These are phyloP conservation scores for Zymoseptoria crescenta DNA, from an alignment of 2,329 filamentous ascomycete genomes.

Conservation along the genomic window DNA sequence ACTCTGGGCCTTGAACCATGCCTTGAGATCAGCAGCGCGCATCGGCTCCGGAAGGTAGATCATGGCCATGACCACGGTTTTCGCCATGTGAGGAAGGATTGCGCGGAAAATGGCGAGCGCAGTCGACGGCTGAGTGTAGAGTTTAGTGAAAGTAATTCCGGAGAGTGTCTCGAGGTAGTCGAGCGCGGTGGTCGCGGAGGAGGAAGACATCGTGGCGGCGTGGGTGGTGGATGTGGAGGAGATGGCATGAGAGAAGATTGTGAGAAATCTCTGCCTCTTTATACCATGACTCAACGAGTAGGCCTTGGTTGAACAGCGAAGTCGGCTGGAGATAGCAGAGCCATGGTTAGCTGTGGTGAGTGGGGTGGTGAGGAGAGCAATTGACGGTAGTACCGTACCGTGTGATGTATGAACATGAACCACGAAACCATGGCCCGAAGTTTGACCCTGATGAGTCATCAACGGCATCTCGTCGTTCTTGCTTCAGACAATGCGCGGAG, in stretches of 20 bases:
- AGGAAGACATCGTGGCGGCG: constrained; percentile 32
- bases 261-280: neutral
- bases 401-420: no score
- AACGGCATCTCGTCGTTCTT: no score
- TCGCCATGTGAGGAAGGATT: constrained; percentile 90
- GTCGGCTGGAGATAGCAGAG: neutral
- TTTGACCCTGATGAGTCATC: no score
- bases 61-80: constrained; percentile 91
- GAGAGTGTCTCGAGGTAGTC: constrained; percentile 91
- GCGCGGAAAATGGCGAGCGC: constrained; percentile 92
- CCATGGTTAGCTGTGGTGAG: no score
- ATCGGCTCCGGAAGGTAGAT: constrained; percentile 83
- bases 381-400: no score
- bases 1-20: constrained; percentile 60
- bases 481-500: no score
- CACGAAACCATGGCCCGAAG: no score
- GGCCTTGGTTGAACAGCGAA: no score
- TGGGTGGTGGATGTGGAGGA: neutral
- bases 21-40: constrained; percentile 69
- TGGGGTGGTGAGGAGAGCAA: no score
- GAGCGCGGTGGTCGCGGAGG: constrained; percentile 55
- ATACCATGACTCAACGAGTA: neutral
- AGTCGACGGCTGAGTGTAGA: constrained; percentile 94
- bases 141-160: constrained; percentile 77
- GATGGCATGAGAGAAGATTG: neutral